Evolutionary conservation across 345 rosid genomes (phyloP), one percentile per base, ranked within the genome.

Genomic region (Bretschneidera sinensis): DNA sequence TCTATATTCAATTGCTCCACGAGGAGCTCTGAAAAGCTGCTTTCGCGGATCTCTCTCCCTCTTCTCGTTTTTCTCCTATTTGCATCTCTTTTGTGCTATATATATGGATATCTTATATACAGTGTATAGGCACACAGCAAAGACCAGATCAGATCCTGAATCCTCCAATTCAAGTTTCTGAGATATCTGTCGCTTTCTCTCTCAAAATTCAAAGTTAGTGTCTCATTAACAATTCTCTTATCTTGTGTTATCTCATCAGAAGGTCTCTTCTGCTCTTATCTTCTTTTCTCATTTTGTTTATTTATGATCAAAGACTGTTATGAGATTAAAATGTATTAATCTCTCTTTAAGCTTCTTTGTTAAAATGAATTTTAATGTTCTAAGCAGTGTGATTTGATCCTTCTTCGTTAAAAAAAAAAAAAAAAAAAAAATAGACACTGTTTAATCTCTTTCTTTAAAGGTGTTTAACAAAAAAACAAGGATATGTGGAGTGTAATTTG

Each of bases 131-230:
- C n/a, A n/a, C 31, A 48, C 17, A 58, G 70, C 24, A 34, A 39
- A 48, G 11, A 23, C n/a, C 57, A 52, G 62, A 55, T 55, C 70
- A 43, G 43, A 54, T 51, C 59, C 23, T 54, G 22, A 39, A 20
- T 3, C 17, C 25, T 17, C 23, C 51, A n/a, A 17, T 21, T 62
- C 8, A 16, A 5, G 11, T 7, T 6, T 17, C 57, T 55, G 33
- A 55, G 50, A 58, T 45, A 49, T 54, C 51, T 61, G 28, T 21
- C 48, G 45, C 0, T 53, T 9, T 67, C 47, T 43, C 6, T 17
- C 43, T 55, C 16, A 18, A 24, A 33, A 33, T 23, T 39, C 16
- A 2, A 11, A 39, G 45, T 39, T 39, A 39, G 45, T 14, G 15
- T 39, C 45, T 39, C 16, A 9, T 28, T 8, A 3, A 28, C 8